A percentile compares a stretch with the other conserved stretches of the same genome.
Conservation (phyloP, 805 yeast species). For the Kuraishia floccosa region DNA sequence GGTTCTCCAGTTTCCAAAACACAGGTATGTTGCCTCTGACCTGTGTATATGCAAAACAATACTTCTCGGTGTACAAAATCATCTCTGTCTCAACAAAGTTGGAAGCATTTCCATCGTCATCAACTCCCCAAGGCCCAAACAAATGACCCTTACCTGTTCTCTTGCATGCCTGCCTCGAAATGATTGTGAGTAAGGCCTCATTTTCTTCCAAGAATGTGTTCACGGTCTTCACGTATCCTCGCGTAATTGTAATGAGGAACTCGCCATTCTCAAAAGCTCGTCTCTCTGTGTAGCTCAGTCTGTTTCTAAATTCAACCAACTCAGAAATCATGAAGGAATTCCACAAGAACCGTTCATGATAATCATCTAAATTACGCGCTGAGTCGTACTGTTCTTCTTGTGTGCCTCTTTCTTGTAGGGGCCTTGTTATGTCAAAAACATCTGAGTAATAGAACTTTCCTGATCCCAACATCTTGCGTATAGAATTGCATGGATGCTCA, state of each 20-base stretch:
- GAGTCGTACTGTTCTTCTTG: conserved; percentile 8
- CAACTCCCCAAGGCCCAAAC: conserved; percentile 48
- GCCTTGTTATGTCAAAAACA: conserved; percentile 32
- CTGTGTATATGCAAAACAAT: conserved; percentile 31
- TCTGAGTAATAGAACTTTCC: conserved; percentile 34
- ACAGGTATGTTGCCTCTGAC: conserved; percentile 44
- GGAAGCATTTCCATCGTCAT: conserved; percentile 41
- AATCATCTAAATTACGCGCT: conserved; percentile 23
- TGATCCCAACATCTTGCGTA: conserved; percentile 28
- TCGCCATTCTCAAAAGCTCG: conserved; percentile 30
- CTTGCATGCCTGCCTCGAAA: conserved; percentile 37
- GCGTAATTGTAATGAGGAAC: conserved; percentile 32
- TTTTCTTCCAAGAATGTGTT: conserved; percentile 18
- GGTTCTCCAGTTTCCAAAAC: conserved; percentile 39
- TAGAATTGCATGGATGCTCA: conserved; percentile 18
- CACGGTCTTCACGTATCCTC: conserved; percentile 37
- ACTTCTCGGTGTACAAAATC: conserved; percentile 27
- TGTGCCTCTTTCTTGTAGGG: conserved; percentile 36
- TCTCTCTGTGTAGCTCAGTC: conserved; percentile 28
- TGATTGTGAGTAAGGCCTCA: conserved; percentile 31
- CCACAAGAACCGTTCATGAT: conserved; percentile 38
- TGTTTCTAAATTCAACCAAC: conserved; percentile 30
- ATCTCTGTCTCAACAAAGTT: conserved; percentile 43
- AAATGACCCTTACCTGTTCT: conserved; percentile 26
- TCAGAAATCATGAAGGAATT: conserved; percentile 34